Base-by-base conservation (phyloP, 768 basidiomycete genomes). In the Cantharellus cinnabarinus region DNA sequence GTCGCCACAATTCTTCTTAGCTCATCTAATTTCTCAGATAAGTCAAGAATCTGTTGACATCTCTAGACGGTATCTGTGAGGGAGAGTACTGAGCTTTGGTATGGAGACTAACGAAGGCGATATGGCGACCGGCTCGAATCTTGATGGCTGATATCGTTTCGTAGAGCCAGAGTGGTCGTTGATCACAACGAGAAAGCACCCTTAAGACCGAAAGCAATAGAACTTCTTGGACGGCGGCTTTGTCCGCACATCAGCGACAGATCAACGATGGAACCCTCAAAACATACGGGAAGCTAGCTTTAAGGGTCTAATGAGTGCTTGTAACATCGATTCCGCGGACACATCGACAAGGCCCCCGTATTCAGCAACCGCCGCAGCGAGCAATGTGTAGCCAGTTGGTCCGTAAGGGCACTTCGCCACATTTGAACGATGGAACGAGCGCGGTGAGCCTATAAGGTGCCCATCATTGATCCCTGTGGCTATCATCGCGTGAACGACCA, bases 211-310 rank as follows among this genome's bases (percentile, higher is more conserved):
- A 75, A 40, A 89, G 66, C 39, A 90, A 69, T 61, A 79, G 79
- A 3, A 79, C 79, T 60, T 90, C 87, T 66, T 85, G 83, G 4
- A 89, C 77, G 38, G 81, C 72, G 41, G 76, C 86, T 89, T 40
- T n/a, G 48, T 15, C 50, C 5, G 40, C 7, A 58, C 2, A 3
- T 3, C 35, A 38, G 5, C 42, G 3, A 50, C 37, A 57, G 59
- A 77, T 65, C 62, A 81, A 82, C 66, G 56, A 73, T 64, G 63
- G 73, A 75, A 2, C 64, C 65, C 10, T 63, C 59, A 4, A 84
- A 62, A 52, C 74, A 71, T 2, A 58, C 59, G 14, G 75, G 67
- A 65, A 81, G 60, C 48, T 77, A 73, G 44, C 69, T 67, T 44
- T 85, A 69, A 54, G 81, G 66, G 40, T 74, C 72, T 51, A 64